These are phyloP conservation scores for Podospora pseudocomata DNA, from an alignment of 495 filamentous ascomycete genomes.

Conservation along the genomic window DNA sequence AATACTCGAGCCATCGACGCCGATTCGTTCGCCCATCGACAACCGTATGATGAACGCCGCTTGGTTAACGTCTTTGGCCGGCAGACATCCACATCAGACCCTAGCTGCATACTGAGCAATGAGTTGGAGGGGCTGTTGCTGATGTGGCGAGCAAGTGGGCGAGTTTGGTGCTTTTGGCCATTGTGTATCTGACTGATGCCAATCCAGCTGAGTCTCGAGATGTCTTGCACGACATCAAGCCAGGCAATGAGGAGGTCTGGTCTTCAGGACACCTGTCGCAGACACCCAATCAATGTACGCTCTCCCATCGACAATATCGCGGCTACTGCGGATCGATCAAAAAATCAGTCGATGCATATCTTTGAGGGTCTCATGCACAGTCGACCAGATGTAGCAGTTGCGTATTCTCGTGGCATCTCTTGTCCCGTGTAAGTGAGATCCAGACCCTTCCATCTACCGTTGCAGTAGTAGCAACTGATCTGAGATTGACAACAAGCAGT, in stretches of 20 bases:
- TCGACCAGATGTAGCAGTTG: not conserved
- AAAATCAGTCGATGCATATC: not conserved
- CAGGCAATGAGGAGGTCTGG: not conserved
- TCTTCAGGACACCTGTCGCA: not conserved
- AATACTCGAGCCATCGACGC: not conserved
- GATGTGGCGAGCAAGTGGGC: not conserved
- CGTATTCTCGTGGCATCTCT: not conserved
- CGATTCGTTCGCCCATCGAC: not conserved
- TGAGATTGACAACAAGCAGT: not conserved
- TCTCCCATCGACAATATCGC: not conserved
- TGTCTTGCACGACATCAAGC: not conserved
- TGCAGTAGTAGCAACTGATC: not conserved
- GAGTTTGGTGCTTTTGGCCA: not conserved
- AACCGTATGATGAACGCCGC: not conserved
- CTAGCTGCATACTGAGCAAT: not conserved
- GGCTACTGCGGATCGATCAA: conserved; percentile 6
- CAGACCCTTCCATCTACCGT: conserved; percentile 1
- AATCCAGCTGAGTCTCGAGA: not conserved
- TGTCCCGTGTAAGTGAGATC: conserved; percentile 5
- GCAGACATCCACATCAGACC: not conserved
- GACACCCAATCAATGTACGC: not conserved
- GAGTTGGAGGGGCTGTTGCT: not conserved
- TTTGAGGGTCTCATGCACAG: conserved; percentile 1
- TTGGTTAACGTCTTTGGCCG: not conserved
- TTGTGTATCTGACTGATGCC: not conserved